phyloP scores from a whole-genome alignment of 257 asterid genomes.

The Thymus quinquecostatus region DNA sequence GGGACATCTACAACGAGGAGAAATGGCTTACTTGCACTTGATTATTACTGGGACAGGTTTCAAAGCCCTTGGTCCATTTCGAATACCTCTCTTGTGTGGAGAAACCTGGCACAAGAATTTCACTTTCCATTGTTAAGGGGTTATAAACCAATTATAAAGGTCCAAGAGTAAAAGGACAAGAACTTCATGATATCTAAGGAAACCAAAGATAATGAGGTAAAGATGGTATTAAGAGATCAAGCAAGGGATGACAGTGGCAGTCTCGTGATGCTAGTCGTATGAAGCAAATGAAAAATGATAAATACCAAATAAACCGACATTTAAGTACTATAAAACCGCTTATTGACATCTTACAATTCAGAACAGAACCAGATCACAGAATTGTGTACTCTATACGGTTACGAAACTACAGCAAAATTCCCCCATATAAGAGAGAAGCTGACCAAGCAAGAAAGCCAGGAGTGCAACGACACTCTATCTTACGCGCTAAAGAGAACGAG shows the following conservation, averaged over 20 bases:
- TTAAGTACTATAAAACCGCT: not conserved
- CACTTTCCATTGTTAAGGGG: slow-evolving; percentile 1
- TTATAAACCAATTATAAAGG: not conserved
- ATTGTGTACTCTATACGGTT: not conserved
- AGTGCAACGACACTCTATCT: not conserved
- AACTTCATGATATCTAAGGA: not conserved
- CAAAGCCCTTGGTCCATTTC: slow-evolving; percentile 98
- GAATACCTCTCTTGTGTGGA: slow-evolving; percentile 82
- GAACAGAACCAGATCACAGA: slow-evolving; percentile 6
- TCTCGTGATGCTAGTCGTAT: not conserved
- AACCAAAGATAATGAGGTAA: not conserved
- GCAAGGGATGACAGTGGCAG: not conserved
- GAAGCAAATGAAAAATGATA: not conserved
- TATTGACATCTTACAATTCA: not conserved
- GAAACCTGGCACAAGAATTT: slow-evolving; percentile 59
- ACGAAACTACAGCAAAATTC: not conserved
- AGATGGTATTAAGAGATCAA: not conserved
- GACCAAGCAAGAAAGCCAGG: slow-evolving; percentile 9
- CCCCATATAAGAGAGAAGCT: not conserved
- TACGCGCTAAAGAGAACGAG: not conserved
- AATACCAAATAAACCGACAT: not conserved
- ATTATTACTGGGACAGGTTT: slow-evolving; percentile 93
- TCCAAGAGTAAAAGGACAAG: not conserved
- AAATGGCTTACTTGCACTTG: slow-evolving; percentile 84
- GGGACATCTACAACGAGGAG: not conserved